These are phyloP conservation scores for Hippophae rhamnoides DNA, from an alignment of 306 rosid species.

Conservation along the genomic window DNA sequence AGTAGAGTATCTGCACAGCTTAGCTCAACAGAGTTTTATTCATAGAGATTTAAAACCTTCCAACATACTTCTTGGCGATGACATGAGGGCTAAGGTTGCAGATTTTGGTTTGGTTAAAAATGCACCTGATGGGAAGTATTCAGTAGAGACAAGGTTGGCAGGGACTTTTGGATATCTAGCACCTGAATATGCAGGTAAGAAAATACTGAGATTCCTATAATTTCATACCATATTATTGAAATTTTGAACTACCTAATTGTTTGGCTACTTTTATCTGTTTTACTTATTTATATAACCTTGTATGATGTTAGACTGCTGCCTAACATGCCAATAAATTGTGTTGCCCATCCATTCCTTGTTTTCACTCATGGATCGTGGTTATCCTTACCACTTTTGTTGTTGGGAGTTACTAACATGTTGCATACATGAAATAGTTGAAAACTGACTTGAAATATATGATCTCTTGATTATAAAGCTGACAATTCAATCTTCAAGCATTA, in stretches of 20 bases:
- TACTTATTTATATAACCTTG: no score
- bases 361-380: no score
- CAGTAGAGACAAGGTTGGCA: conserved; percentile 78
- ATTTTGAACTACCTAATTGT: not conserved
- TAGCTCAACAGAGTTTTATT: conserved; percentile 89
- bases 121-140: conserved; percentile 77
- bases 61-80: conserved; percentile 72
- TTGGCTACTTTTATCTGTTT: no score
- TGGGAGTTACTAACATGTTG: no score
- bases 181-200: conserved; percentile 89
- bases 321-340: no score
- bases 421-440: no score
- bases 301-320: no score
- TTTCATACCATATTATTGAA: not conserved
- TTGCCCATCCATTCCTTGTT: no score
- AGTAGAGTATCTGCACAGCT: conserved; percentile 78
- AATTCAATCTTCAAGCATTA: no score
- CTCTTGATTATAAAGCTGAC: no score
- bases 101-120: conserved; percentile 82
- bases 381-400: no score
- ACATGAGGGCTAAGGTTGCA: conserved; percentile 89
- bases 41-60: conserved; percentile 90
- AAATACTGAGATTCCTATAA: conserved; percentile 9
- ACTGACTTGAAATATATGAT: no score
- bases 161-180: conserved; percentile 98